These are phyloP conservation scores for Paracoccidioides lutzii DNA, from an alignment of 2,329 filamentous ascomycete genomes.

Conservation along the genomic window DNA sequence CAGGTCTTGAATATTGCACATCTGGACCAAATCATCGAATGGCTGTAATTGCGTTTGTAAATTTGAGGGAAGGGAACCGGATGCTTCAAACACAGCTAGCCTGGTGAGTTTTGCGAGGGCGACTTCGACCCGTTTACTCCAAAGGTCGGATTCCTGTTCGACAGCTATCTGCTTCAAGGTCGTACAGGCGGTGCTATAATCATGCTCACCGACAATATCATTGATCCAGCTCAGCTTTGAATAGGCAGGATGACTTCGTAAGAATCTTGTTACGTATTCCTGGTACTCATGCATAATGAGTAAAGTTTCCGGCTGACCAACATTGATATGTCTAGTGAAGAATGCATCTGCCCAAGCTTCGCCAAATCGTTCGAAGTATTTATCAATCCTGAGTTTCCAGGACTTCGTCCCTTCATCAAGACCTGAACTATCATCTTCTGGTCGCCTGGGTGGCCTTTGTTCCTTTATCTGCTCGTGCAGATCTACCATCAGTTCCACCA, in stretches of 20 bases:
- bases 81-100: slow-evolving; percentile 46
- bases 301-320: slow-evolving; percentile 52
- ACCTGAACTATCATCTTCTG: slow-evolving; percentile 8
- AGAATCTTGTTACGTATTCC: slow-evolving; percentile 60
- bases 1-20: slow-evolving; percentile 67
- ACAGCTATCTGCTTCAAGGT: slow-evolving; percentile 59
- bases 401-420: slow-evolving; percentile 19
- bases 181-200: slow-evolving; percentile 60
- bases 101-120: slow-evolving; percentile 74
- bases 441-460: slow-evolving; percentile 10
- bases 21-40: slow-evolving; percentile 51
- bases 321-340: slow-evolving; percentile 63
- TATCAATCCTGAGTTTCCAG: slow-evolving; percentile 23
- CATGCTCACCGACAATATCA: slow-evolving; percentile 62
- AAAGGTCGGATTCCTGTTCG: slow-evolving; percentile 62
- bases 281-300: slow-evolving; percentile 59
- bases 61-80: slow-evolving; percentile 17
- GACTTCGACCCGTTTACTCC: slow-evolving; percentile 87
- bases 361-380: slow-evolving; percentile 40
- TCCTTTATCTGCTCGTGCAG: slow-evolving; percentile 27
- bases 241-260: slow-evolving; percentile 58
- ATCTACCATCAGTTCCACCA: slow-evolving; percentile 40
- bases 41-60: slow-evolving; percentile 36
- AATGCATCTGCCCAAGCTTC: slow-evolving; percentile 50
- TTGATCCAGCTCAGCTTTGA: slow-evolving; percentile 90